phyloP scores from a whole-genome alignment of 176 grass and related monocot species.

The Triticum monococcum region DNA sequence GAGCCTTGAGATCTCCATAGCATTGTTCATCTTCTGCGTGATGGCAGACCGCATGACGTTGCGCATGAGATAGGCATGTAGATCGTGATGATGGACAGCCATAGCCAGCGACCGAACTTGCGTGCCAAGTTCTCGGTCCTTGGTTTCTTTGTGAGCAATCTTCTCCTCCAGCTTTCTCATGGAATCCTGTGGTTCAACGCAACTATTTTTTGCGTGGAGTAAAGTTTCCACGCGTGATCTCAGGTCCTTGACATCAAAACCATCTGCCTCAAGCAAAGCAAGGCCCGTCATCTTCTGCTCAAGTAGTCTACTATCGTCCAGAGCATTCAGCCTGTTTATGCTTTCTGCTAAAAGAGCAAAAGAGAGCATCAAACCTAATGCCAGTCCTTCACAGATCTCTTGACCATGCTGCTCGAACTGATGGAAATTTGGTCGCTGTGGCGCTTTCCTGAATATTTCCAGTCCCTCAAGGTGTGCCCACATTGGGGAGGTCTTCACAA shows the following conservation, averaged over 20 bases:
- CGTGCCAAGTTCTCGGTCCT: background rate
- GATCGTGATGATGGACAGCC: conserved; percentile 14
- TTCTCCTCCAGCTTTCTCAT: background rate
- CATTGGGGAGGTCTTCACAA: conserved; percentile 37
- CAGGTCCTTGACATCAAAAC: conserved; percentile 53
- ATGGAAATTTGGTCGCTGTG: conserved; percentile 47
- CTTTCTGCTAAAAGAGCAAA: conserved; percentile 51
- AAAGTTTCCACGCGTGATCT: conserved; percentile 39
- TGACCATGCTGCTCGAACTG: conserved; percentile 32
- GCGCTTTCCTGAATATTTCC: conserved; percentile 47
- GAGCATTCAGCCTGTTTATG: conserved; percentile 34
- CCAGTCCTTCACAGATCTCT: conserved; percentile 53
- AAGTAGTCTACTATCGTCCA: conserved; percentile 27
- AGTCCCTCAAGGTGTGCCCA: conserved; percentile 51
- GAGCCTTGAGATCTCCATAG: conserved; percentile 29
- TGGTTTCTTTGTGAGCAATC: conserved; percentile 3
- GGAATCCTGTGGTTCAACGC: background rate
- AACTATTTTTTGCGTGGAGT: conserved; percentile 24
- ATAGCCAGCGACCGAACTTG: conserved; percentile 15
- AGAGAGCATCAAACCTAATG: conserved; percentile 65
- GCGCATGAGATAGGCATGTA: conserved; percentile 10
- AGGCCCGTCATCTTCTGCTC: conserved; percentile 51
- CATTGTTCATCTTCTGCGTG: background rate
- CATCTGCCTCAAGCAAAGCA: conserved; percentile 45
- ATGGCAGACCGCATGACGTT: conserved; percentile 1